Evolutionary conservation across 164 flowering plant genomes (phyloP).

Genomic region (Vitis riparia): DNA sequence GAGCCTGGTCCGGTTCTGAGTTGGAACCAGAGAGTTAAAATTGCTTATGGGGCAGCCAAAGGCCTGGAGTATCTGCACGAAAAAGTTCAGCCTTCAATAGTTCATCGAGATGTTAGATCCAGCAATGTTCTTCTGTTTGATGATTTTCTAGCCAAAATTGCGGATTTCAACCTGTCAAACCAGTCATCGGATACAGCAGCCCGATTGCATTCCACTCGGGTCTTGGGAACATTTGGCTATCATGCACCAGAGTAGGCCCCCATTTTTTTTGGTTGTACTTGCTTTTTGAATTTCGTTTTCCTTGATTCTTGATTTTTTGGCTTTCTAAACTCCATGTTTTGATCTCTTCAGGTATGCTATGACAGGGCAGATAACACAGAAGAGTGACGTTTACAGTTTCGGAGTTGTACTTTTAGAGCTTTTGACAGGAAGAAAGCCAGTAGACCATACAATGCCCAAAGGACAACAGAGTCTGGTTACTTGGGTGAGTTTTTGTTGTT

Average conservation of each 20-base stretch:
- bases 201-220: slow-evolving; percentile 72
- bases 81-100: slow-evolving; percentile 65
- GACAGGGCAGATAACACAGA: slow-evolving; percentile 74
- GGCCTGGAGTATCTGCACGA: slow-evolving; percentile 75
- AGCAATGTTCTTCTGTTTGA: slow-evolving; percentile 75
- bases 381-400: slow-evolving; percentile 75
- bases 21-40: slow-evolving; percentile 66
- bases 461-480: slow-evolving; percentile 81
- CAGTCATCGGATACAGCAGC: slow-evolving; percentile 73
- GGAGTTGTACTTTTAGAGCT: slow-evolving; percentile 76
- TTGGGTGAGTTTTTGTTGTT: slow-evolving; percentile 43
- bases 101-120: slow-evolving; percentile 72
- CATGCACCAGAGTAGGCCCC: slow-evolving; percentile 72
- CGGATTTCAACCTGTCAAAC: slow-evolving; percentile 65
- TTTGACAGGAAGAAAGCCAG: slow-evolving; percentile 73
- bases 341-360: slow-evolving; percentile 54
- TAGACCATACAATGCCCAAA: slow-evolving; percentile 77
- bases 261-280: not conserved
- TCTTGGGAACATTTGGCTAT: slow-evolving; percentile 77
- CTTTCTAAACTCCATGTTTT: too few species aligned
- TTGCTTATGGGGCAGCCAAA: slow-evolving; percentile 66
- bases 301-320: not conserved
- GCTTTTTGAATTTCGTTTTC: not conserved
- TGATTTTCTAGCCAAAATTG: slow-evolving; percentile 57
- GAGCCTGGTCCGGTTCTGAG: slow-evolving; percentile 65